Evolutionary conservation across 2,329 filamentous ascomycete species (phyloP).

Genomic region (Stagonosporopsis vannaccii): DNA sequence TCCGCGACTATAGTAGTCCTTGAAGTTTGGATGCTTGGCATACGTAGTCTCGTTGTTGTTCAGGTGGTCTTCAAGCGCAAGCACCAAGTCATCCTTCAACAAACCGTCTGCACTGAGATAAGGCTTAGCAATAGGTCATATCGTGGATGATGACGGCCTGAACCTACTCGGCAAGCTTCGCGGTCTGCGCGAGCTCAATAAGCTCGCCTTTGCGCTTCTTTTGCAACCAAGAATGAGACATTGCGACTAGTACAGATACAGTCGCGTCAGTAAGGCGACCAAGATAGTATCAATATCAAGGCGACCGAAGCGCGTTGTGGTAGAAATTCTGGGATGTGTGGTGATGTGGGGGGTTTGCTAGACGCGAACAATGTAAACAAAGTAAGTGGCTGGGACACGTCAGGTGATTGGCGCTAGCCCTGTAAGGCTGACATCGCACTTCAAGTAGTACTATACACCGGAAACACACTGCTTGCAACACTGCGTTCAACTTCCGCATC

Average conservation of each 20-base stretch:
- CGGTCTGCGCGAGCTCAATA: slow-evolving; percentile 72
- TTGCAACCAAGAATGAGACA: slow-evolving; percentile 76
- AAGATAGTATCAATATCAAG: slow-evolving; percentile 27
- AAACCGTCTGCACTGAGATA: slow-evolving; percentile 68
- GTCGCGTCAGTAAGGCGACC: slow-evolving; percentile 61
- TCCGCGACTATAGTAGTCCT: slow-evolving; percentile 76
- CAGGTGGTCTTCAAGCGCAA: slow-evolving; percentile 42
- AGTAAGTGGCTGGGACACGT: slow-evolving; percentile 32
- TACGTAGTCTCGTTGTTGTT: slow-evolving; percentile 71
- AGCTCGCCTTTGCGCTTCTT: slow-evolving; percentile 85
- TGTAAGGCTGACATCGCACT: neutral
- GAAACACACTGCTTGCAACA: neutral
- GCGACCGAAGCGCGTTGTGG: slow-evolving; percentile 25
- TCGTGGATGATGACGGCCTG: slow-evolving; percentile 3
- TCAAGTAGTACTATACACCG: neutral
- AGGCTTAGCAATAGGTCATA: slow-evolving; percentile 19
- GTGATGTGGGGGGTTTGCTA: slow-evolving; percentile 28
- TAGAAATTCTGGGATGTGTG: slow-evolving; percentile 27
- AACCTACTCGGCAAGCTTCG: slow-evolving; percentile 76
- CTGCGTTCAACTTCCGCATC: no score
- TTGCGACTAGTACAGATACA: slow-evolving; percentile 53
- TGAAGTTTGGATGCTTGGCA: slow-evolving; percentile 68
- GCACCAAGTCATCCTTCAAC: slow-evolving; percentile 81
- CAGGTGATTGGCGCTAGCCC: slow-evolving; percentile 21
- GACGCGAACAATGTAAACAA: slow-evolving; percentile 36